Percentiles rank a stretch among this genome's conserved stretches.
Evolutionary conservation across 2,329 filamentous ascomycete species (phyloP).

Genomic region (Penicillium brevicompactum): DNA sequence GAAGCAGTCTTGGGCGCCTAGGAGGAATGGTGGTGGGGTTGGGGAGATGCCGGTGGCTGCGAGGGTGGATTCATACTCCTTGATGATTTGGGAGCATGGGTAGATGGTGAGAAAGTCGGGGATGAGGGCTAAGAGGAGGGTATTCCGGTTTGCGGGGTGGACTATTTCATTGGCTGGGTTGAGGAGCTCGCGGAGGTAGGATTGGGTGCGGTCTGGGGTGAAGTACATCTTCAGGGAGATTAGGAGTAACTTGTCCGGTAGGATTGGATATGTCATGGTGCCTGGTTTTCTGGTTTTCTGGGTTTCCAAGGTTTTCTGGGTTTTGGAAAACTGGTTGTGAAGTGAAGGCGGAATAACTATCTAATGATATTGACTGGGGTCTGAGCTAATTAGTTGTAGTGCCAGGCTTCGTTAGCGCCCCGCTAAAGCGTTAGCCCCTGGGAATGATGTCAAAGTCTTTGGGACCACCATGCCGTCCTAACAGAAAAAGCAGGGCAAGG

Average conservation of each 20-base stretch:
- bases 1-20: constrained; percentile 77
- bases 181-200: constrained; percentile 57
- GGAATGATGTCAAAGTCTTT: not conserved
- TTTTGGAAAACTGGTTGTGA: not conserved
- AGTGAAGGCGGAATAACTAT: not conserved
- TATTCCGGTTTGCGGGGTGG: constrained; percentile 46
- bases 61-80: constrained; percentile 31
- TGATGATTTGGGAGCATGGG: constrained; percentile 45
- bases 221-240: constrained; percentile 46
- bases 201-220: constrained; percentile 52
- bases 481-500: not conserved
- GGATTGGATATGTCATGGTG: constrained; percentile 31
- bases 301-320: not conserved
- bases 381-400: no score
- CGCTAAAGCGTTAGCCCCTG: not conserved
- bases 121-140: constrained; percentile 72
- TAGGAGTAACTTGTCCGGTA: constrained; percentile 41
- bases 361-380: no score
- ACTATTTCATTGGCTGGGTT: constrained; percentile 49
- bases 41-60: not conserved
- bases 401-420: not conserved
- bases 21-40: constrained; percentile 53
- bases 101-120: constrained; percentile 73
- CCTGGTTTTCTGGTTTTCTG: not conserved
- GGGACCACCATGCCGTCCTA: not conserved